These are phyloP conservation scores for Salix koriyanagi DNA, from an alignment of 345 rosid genomes.

Conservation along the genomic window DNA sequence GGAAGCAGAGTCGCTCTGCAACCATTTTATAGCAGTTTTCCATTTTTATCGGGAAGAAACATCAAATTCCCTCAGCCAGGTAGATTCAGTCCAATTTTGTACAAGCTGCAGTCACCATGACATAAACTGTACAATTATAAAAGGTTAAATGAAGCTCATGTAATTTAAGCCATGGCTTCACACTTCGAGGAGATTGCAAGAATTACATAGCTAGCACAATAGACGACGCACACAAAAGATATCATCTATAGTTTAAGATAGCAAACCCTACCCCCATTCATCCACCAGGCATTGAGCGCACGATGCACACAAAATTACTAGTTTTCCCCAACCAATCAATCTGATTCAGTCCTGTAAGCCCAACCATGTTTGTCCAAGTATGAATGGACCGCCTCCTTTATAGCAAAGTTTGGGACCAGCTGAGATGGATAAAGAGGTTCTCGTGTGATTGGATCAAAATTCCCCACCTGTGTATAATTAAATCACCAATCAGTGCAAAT, in stretches of 20 bases:
- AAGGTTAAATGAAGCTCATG: neutral
- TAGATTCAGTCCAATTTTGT: neutral
- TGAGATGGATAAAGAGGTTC: constrained; percentile 50
- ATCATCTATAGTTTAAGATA: neutral
- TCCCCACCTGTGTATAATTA: constrained; percentile 54
- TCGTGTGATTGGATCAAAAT: constrained; percentile 82
- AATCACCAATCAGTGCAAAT: neutral
- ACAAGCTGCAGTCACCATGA: neutral
- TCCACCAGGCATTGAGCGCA: neutral
- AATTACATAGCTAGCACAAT: neutral
- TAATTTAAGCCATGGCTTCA: neutral
- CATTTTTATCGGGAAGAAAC: neutral
- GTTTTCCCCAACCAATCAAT: neutral
- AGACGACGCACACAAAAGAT: neutral
- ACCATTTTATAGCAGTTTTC: neutral
- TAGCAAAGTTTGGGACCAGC: constrained; percentile 65
- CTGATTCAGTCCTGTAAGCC: constrained; percentile 57
- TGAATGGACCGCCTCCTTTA: constrained; percentile 86
- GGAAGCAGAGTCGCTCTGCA: neutral
- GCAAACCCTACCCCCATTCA: neutral
- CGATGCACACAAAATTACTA: neutral
- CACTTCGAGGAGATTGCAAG: neutral
- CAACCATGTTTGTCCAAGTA: constrained; percentile 67
- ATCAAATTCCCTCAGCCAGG: no score
- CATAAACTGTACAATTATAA: constrained; percentile 17